phyloP scores from a whole-genome alignment of 192 early-diverging fungal species.

The Powellomyces hirtus region DNA sequence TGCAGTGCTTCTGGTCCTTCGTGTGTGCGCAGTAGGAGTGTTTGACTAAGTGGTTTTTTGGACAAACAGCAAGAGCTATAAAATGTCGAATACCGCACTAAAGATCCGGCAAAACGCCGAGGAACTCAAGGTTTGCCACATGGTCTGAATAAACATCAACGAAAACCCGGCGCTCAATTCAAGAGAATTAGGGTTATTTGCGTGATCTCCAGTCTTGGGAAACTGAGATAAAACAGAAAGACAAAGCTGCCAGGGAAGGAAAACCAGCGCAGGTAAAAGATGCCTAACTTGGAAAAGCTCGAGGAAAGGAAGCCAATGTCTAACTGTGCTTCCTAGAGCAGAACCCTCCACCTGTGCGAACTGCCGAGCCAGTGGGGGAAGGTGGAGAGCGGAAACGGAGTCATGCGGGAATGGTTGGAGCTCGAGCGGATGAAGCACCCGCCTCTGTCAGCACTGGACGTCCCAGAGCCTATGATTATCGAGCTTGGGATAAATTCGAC shows the following conservation, averaged over 20 bases:
- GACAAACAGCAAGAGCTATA: no score
- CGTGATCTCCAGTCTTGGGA: constrained; percentile 48
- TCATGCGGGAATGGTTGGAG: constrained; percentile 14
- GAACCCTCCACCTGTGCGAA: constrained; percentile 2
- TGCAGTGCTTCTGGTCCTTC: no score
- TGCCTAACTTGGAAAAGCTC: background rate
- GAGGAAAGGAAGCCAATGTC: background rate
- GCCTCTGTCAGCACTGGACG: background rate
- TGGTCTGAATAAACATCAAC: background rate
- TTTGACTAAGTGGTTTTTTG: no score
- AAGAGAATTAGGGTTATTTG: constrained; percentile 11
- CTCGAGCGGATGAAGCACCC: background rate
- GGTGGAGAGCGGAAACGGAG: background rate
- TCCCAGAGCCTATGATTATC: constrained; percentile 34
- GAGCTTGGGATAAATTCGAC: constrained; percentile 48
- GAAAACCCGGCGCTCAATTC: background rate
- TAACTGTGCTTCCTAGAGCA: background rate
- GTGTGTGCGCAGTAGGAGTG: no score
- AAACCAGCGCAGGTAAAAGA: background rate
- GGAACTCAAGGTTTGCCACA: constrained; percentile 32
- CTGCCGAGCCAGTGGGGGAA: background rate
- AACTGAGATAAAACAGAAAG: constrained; percentile 42
- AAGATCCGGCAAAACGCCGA: constrained; percentile 47
- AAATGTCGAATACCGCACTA: constrained; percentile 29
- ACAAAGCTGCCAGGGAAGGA: constrained; percentile 6